A percentile compares a stretch with the other conserved stretches of the same genome.
These are phyloP conservation scores for Aspergillus flavus DNA, from an alignment of 2,329 filamentous ascomycete genomes.

Conservation along the genomic window DNA sequence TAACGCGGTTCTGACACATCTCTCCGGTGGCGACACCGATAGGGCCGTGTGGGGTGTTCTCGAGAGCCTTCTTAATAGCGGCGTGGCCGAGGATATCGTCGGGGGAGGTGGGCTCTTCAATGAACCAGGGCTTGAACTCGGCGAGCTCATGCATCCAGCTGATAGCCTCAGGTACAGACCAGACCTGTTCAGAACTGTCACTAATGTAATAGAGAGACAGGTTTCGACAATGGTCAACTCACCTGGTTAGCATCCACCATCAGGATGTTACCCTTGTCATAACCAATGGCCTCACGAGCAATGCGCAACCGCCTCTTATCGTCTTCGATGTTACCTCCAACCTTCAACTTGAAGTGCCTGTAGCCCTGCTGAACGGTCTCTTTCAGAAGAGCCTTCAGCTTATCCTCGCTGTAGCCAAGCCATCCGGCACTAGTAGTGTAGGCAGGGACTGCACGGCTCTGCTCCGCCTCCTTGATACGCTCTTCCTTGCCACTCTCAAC, in stretches of 20 bases:
- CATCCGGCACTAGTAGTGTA: conserved; percentile 91
- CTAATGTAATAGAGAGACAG: background rate
- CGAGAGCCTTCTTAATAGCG: conserved; percentile 77
- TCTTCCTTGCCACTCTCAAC: conserved; percentile 68
- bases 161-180: conserved; percentile 88
- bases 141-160: conserved; percentile 80
- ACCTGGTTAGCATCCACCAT: conserved; percentile 94
- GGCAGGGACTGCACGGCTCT: conserved; percentile 76
- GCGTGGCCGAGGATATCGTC: conserved; percentile 90
- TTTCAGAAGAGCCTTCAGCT: conserved; percentile 74
- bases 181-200: conserved; percentile 53
- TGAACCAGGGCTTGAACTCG: conserved; percentile 84
- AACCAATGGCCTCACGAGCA: conserved; percentile 78
- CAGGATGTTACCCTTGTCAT: conserved; percentile 78
- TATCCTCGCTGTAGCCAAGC: conserved; percentile 87
- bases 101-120: conserved; percentile 89
- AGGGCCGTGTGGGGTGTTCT: conserved; percentile 53
- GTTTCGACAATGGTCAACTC: conserved; percentile 17
- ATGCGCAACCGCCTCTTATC: conserved; percentile 72
- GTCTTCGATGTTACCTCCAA: conserved; percentile 71
- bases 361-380: conserved; percentile 79
- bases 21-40: conserved; percentile 90
- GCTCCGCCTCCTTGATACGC: conserved; percentile 72
- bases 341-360: conserved; percentile 88
- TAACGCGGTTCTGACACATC: conserved; percentile 93